Base-by-base conservation (phyloP, 1,139 yeast genomes). In the Suhomyces ambrosiae region DNA sequence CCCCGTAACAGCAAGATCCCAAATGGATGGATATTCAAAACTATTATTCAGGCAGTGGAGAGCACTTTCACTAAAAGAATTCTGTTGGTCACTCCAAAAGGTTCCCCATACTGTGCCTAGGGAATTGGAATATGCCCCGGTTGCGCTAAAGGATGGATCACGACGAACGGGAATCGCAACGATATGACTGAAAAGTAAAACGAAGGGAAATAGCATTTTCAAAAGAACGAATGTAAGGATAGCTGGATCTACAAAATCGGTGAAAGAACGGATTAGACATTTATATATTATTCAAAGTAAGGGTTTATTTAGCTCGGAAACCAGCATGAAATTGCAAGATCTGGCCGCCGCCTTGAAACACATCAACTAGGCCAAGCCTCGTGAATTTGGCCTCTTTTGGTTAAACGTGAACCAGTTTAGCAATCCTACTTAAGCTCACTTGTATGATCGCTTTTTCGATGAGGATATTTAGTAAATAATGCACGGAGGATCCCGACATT, bases 1-100 rank as follows among this genome's bases (percentile, higher is more conserved):
- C 3, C 45, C 46, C 5, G 51, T 38, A 4, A 47, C 49, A 7
- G 50, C 50, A 26, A 45, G 27, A 5, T 42, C 37, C 49, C 49
- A 47, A 3, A 42, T 34, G 12, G 45, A 37, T 5, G 50, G 46
- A 10, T 18, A 29, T 14, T 11, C 25, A 16, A 40, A 44, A 5
- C 23, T 16, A 7, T 17, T 26, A 14, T 31, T 32, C 15, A 16
- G 42, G 22, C 49, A 47, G 13, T 27, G 28, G 10, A 37, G 38
- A 8, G 37, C 30, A 10, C 28, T 22, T 14, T 38, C 43, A 15
- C 36, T 33, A 33, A 46, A 41, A 2, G 45, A 23, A 14, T 32
- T 18, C 9, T 39, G 23, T 6, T 24, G 23, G 8, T 35, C 27
- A 35, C 40, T 41, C 51, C 51, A 47, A 33, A 41, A 48, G 10